Conservation (phyloP, 768 basidiomycete genomes). For the Boletus huronensis region DNA sequence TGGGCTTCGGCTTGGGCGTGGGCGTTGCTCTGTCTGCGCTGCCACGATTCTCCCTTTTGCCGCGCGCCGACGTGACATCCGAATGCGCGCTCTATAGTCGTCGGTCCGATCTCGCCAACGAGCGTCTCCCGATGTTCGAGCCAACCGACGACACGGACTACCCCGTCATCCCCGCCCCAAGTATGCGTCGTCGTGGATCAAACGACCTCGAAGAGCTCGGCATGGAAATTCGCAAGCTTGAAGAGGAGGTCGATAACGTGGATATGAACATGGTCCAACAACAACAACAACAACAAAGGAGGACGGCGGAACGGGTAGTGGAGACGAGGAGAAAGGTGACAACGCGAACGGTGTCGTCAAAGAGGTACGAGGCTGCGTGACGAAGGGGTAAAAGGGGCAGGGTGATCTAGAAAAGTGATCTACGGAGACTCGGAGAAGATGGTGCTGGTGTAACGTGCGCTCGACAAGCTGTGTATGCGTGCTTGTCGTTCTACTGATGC, state of each 20-base stretch:
- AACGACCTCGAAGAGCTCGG: constrained; percentile 42
- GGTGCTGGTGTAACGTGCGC: not conserved
- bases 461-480: not conserved
- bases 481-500: not conserved
- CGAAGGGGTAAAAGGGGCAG: no score
- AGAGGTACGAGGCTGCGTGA: constrained; percentile 40
- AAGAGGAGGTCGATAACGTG: constrained; percentile 50
- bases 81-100: constrained; percentile 42
- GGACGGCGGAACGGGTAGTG: constrained; percentile 60
- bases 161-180: constrained; percentile 57
- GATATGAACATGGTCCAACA: not conserved
- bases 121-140: constrained; percentile 64
- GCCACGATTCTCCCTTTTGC: not conserved
- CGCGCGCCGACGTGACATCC: not conserved
- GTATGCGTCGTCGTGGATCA: constrained; percentile 50
- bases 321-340: constrained; percentile 47
- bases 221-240: constrained; percentile 66
- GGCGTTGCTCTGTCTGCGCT: not conserved
- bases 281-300: not conserved
- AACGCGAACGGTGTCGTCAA: constrained; percentile 50
- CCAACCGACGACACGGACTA: constrained; percentile 29
- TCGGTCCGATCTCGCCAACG: constrained; percentile 68
- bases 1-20: no score
- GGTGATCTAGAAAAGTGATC: constrained; percentile 1
- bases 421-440: not conserved